phyloP scores from a whole-genome alignment of 768 basidiomycete genomes.

The Russula emetica region DNA sequence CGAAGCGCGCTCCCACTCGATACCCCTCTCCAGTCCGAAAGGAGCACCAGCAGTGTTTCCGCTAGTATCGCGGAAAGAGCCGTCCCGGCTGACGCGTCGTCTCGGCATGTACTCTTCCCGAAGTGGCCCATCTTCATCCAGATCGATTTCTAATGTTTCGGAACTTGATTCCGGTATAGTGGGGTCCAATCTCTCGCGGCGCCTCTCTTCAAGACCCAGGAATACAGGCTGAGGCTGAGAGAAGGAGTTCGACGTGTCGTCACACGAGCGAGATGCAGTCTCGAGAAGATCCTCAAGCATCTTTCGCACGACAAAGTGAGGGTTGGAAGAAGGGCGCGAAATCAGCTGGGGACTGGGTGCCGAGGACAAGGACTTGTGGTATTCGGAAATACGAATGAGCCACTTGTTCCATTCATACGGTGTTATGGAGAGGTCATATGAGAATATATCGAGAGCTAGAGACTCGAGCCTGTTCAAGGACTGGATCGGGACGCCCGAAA shows the following conservation, averaged over 20 bases:
- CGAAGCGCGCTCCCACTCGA: conserved; percentile 27
- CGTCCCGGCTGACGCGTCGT: conserved; percentile 49
- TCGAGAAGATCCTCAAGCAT: conserved; percentile 66
- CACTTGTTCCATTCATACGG: conserved; percentile 63
- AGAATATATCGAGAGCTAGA: conserved; percentile 64
- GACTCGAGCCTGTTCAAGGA: conserved; percentile 68
- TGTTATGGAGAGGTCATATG: conserved; percentile 66
- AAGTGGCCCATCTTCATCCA: conserved; percentile 80
- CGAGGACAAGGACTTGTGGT: conserved; percentile 61
- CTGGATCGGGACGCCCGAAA: conserved; percentile 69
- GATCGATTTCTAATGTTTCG: conserved; percentile 66
- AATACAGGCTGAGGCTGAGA: conserved; percentile 60
- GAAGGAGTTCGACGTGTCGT: conserved; percentile 28
- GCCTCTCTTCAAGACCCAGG: conserved; percentile 63
- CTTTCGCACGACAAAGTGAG: conserved; percentile 62
- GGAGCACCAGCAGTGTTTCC: conserved; percentile 11
- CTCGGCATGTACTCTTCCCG: conserved; percentile 76
- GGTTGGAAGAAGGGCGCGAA: conserved; percentile 69
- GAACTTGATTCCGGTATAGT: conserved; percentile 33
- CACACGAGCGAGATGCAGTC: conserved; percentile 37
- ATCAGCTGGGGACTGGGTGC: conserved; percentile 67
- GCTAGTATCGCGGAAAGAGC: conserved; percentile 30
- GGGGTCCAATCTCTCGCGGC: conserved; percentile 48
- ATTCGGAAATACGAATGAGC: conserved; percentile 59
- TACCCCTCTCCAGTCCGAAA: conserved; percentile 14